Evolutionary conservation across 208 protist genomes (phyloP).

Genomic region (Acanthamoeba quina): DNA sequence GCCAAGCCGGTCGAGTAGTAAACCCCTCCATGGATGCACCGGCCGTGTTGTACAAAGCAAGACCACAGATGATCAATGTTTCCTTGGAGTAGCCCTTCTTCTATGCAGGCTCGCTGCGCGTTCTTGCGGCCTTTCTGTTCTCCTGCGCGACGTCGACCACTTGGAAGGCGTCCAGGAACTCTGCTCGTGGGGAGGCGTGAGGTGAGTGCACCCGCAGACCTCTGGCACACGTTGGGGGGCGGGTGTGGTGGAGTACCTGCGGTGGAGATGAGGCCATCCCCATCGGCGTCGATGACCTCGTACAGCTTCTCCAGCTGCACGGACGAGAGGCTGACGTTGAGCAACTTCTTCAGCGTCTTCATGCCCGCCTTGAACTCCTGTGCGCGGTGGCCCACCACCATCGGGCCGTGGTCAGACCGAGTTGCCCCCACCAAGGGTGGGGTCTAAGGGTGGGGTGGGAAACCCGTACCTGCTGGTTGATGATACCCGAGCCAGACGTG

Average conservation of each 20-base stretch:
- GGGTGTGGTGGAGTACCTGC: not conserved
- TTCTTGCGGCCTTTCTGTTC: not conserved
- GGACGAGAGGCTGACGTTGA: slow-evolving; percentile 49
- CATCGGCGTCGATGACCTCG: slow-evolving; percentile 35
- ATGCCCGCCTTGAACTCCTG: slow-evolving; percentile 65
- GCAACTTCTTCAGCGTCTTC: slow-evolving; percentile 45
- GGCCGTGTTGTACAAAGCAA: no score
- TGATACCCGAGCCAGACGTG: not conserved
- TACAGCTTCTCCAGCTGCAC: slow-evolving; percentile 55
- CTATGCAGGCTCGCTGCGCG: not conserved
- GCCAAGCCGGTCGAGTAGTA: not conserved
- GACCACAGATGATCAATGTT: no score
- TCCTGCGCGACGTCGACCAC: slow-evolving; percentile 15
- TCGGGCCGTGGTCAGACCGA: not conserved
- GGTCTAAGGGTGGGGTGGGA: not conserved
- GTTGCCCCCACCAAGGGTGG: not conserved
- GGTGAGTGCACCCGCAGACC: not conserved
- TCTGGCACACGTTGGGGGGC: not conserved
- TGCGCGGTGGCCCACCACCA: not conserved
- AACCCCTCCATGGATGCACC: no score
- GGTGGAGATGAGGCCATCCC: slow-evolving; percentile 29
- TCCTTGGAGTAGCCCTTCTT: not conserved
- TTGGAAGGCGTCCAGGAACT: slow-evolving; percentile 53
- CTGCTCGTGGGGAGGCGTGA: not conserved
- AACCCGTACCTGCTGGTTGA: slow-evolving; percentile 1